Percentiles rank a stretch among this genome's conserved stretches.
Conservation (phyloP, 306 rosid species). For the Lablab purpureus region DNA sequence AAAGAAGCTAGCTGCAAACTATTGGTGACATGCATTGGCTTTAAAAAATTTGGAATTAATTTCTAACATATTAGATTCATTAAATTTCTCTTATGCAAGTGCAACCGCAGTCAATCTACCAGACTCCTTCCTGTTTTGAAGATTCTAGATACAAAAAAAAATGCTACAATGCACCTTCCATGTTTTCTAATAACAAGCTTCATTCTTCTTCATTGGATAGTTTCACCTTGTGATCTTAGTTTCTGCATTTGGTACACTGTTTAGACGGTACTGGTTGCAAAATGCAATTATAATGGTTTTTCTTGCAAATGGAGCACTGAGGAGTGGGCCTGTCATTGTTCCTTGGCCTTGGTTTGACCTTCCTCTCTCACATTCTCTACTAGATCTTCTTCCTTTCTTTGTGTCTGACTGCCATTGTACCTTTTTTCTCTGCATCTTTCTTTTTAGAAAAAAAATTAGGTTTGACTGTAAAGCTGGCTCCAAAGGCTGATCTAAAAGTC, state of each 20-base stretch:
- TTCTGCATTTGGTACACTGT: neutral
- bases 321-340: neutral
- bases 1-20: slow-evolving; percentile 12
- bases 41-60: neutral
- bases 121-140: neutral
- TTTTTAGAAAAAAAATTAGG: neutral
- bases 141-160: neutral
- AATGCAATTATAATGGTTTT: neutral
- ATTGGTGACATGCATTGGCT: neutral
- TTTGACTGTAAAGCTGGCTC: neutral
- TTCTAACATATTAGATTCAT: neutral
- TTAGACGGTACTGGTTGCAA: neutral
- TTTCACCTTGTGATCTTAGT: slow-evolving; percentile 13
- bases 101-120: neutral
- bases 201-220: slow-evolving; percentile 18
- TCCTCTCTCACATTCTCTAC: neutral
- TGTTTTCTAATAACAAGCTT: slow-evolving; percentile 1
- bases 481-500: neutral
- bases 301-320: neutral
- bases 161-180: neutral
- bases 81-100: neutral
- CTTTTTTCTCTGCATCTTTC: neutral
- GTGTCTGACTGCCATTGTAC: neutral
- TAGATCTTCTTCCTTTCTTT: neutral
- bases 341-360: neutral